A percentile compares a stretch with the other conserved stretches of the same genome.
Evolutionary conservation across 768 basidiomycete species (phyloP).

Genomic region (Naganishia onofrii): DNA sequence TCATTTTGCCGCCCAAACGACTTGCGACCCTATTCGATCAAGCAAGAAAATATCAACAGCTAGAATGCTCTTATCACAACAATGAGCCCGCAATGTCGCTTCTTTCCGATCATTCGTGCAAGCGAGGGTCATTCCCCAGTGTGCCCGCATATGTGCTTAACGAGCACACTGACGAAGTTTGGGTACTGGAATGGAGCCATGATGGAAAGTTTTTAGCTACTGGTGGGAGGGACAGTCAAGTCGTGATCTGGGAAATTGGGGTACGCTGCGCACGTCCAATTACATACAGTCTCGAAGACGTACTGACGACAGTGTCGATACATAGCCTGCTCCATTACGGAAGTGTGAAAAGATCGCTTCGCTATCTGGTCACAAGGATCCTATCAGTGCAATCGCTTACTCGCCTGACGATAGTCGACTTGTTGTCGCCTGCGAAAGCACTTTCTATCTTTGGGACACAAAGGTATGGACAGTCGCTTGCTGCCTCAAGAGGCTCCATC

Average conservation of each 20-base stretch:
- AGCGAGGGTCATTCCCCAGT: conserved; percentile 73
- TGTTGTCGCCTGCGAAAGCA: conserved; percentile 75
- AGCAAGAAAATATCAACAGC: conserved; percentile 73
- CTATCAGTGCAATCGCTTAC: conserved; percentile 84
- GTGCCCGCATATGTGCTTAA: conserved; percentile 79
- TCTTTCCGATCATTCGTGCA: conserved; percentile 80
- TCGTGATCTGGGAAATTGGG: conserved; percentile 78
- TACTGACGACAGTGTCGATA: conserved; percentile 42
- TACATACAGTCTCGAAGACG: conserved; percentile 44
- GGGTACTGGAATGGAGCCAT: conserved; percentile 94
- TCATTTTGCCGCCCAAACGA: conserved; percentile 89
- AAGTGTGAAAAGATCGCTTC: conserved; percentile 55
- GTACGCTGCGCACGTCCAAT: conserved; percentile 48
- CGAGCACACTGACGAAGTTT: conserved; percentile 89
- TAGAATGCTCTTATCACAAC: conserved; percentile 84
- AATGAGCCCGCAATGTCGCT: conserved; percentile 65
- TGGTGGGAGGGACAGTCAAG: conserved; percentile 79
- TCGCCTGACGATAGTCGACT: conserved; percentile 82
- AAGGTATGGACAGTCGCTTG: conserved; percentile 58
- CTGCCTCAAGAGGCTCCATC: background rate
- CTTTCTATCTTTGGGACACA: conserved; percentile 84
- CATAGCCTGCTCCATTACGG: conserved; percentile 57
- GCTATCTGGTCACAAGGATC: conserved; percentile 72
- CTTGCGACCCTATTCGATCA: conserved; percentile 81
- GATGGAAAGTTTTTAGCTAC: conserved; percentile 79